These are phyloP conservation scores for Chernovozyma aurita DNA, from an alignment of 1,139 yeast genomes.

Conservation along the genomic window DNA sequence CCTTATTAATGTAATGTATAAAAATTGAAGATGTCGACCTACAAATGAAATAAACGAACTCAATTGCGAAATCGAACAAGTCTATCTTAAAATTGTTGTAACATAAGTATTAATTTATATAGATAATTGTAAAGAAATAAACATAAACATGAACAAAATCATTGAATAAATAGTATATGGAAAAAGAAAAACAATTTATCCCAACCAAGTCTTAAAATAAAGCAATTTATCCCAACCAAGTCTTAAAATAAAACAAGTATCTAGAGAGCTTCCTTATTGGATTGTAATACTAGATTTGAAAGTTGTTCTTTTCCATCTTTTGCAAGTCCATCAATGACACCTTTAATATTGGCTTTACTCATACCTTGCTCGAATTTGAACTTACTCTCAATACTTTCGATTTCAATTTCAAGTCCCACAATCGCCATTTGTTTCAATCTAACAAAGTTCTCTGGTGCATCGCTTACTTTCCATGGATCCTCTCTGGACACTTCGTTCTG, in stretches of 20 bases:
- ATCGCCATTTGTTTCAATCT: slow-evolving; percentile 48
- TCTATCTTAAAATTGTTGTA: too few species aligned
- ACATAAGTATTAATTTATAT: too few species aligned
- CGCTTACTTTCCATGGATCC: slow-evolving; percentile 51
- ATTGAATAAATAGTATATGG: too few species aligned
- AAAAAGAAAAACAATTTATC: too few species aligned
- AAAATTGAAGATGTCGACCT: too few species aligned
- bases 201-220: too few species aligned
- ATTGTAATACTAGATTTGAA: slow-evolving; percentile 18
- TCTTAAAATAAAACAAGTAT: too few species aligned
- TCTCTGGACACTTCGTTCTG: slow-evolving; percentile 44
- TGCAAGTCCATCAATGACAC: slow-evolving; percentile 47
- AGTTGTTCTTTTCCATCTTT: slow-evolving; percentile 21
- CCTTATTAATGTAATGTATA: slow-evolving; percentile 9
- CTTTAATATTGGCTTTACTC: slow-evolving; percentile 42
- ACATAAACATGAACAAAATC: too few species aligned
- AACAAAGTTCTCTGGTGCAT: slow-evolving; percentile 53
- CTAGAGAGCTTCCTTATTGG: slow-evolving; percentile 10
- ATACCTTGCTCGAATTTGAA: slow-evolving; percentile 59
- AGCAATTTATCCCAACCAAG: too few species aligned
- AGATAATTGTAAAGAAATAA: too few species aligned
- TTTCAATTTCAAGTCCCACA: slow-evolving; percentile 54
- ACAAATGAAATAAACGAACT: too few species aligned
- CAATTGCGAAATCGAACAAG: too few species aligned
- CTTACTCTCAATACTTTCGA: slow-evolving; percentile 48